These are phyloP conservation scores for Gloeopeniophorella convolvens DNA, from an alignment of 768 basidiomycete species.

Conservation along the genomic window DNA sequence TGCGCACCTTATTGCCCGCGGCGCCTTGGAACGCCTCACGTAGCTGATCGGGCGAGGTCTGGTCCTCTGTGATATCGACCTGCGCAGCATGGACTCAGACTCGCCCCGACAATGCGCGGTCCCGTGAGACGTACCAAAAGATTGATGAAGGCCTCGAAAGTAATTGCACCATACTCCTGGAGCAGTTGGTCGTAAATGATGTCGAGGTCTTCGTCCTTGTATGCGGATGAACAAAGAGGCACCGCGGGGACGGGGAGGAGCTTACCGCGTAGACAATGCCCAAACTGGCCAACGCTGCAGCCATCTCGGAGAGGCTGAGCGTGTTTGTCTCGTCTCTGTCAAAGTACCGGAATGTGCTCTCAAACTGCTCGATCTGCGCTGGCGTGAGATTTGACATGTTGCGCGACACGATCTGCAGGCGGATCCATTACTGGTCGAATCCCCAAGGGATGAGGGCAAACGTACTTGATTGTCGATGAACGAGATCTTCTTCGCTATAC, in stretches of 20 bases:
- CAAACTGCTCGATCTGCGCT: slow-evolving; percentile 93
- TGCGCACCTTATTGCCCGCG: slow-evolving; percentile 75
- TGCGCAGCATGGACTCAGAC: slow-evolving; percentile 27
- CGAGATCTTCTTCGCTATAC: slow-evolving; percentile 81
- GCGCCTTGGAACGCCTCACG: slow-evolving; percentile 91
- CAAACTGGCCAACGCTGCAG: slow-evolving; percentile 89
- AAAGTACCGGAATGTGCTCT: slow-evolving; percentile 96
- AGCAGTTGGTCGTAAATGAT: slow-evolving; percentile 75
- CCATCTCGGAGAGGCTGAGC: slow-evolving; percentile 76
- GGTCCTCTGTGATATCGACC: slow-evolving; percentile 96
- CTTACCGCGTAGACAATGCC: slow-evolving; percentile 87
- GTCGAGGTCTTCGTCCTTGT: slow-evolving; percentile 80
- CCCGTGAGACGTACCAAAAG: slow-evolving; percentile 59
- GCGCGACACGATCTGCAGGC: slow-evolving; percentile 76
- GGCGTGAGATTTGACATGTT: slow-evolving; percentile 94
- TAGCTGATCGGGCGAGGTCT: slow-evolving; percentile 87
- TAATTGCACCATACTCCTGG: slow-evolving; percentile 80
- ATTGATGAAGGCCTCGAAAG: slow-evolving; percentile 91
- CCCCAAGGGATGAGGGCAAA: not conserved
- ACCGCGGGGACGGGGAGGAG: not conserved
- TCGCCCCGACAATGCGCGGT: not conserved
- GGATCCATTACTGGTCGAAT: not conserved
- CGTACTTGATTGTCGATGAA: slow-evolving; percentile 94
- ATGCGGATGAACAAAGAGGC: not conserved
- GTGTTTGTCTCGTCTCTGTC: slow-evolving; percentile 92